Evolutionary conservation across 139 green algal species (phyloP).

Genomic region (Haematococcus lacustris): DNA sequence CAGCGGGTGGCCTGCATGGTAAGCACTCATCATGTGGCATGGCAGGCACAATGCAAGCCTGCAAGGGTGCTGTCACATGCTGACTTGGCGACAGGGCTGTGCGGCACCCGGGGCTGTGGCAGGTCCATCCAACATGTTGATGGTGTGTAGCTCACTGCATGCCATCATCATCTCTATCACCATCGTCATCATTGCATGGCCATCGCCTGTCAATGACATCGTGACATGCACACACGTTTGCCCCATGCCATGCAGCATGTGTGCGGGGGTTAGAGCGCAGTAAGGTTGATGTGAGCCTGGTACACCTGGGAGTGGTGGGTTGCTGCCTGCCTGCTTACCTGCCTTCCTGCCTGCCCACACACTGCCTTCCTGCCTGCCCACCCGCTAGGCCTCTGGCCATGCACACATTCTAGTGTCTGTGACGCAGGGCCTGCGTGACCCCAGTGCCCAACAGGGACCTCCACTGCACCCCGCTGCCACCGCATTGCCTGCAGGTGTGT

Average conservation of each 20-base stretch:
- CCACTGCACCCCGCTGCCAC: background rate
- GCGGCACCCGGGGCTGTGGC: no score
- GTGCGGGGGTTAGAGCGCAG: no score
- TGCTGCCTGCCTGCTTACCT: background rate
- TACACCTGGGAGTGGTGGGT: background rate
- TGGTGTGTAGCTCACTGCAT: background rate
- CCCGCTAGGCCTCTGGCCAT: background rate
- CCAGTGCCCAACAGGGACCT: background rate
- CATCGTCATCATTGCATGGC: no score
- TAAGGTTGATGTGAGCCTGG: no score
- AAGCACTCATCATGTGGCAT: constrained; percentile 4
- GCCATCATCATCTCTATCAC: background rate
- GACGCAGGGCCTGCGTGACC: background rate
- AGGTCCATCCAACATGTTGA: no score
- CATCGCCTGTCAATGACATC: no score
- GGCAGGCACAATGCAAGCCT: constrained; percentile 12
- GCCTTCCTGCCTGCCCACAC: background rate
- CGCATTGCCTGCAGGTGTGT: background rate
- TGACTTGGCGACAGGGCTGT: background rate
- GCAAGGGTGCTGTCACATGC: constrained; percentile 24
- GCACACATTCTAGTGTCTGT: background rate
- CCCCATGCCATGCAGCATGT: no score
- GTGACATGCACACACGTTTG: no score
- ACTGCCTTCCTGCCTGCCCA: no score
- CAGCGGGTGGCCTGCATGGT: constrained; percentile 47